Evolutionary conservation across 1,284 basidiomycete species (phyloP).

Genomic region (Heterobasidion parviporum): DNA sequence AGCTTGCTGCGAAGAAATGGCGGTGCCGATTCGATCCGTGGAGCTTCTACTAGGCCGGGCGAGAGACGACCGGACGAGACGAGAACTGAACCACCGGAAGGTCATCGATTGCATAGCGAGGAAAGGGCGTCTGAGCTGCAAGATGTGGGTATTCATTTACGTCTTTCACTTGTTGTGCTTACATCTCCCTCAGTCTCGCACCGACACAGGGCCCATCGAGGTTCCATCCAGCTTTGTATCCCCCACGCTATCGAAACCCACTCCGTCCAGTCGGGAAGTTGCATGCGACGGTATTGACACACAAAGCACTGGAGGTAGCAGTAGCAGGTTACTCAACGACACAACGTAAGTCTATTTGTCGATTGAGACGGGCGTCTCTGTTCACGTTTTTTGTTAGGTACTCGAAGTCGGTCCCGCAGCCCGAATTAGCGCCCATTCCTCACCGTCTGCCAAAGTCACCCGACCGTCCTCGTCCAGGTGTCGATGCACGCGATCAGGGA

Average conservation of each 20-base stretch:
- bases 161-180: neutral
- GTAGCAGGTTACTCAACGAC: neutral
- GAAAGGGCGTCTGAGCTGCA: neutral
- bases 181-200: neutral
- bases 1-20: neutral
- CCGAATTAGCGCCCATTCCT: neutral
- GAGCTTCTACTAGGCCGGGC: neutral
- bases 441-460: neutral
- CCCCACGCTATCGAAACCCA: neutral
- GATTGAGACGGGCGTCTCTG: neutral
- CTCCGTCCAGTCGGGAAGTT: neutral
- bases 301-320: neutral
- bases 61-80: neutral
- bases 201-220: no score
- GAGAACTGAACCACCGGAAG: neutral
- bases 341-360: neutral
- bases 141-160: neutral
- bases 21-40: neutral
- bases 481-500: constrained; percentile 3
- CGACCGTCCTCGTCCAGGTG: neutral
- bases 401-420: neutral
- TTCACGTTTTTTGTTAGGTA: neutral
- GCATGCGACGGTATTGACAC: neutral
- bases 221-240: neutral
- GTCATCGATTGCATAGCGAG: neutral